phyloP scores from a whole-genome alignment of 176 grass and related monocot genomes.

The Rhynchospora tenuis region DNA sequence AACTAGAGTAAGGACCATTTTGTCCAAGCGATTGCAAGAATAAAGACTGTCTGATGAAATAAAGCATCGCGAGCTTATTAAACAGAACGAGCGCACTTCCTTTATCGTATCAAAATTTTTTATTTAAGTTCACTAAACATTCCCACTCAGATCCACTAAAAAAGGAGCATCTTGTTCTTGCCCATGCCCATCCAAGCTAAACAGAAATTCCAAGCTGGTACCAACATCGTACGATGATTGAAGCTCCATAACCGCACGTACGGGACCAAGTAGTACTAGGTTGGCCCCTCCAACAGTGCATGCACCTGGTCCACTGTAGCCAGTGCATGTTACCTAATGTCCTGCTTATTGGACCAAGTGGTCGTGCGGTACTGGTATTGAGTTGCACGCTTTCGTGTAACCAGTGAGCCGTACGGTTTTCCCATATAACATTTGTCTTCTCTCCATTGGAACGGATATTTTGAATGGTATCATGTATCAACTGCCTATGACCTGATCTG shows the following conservation, averaged over 20 bases:
- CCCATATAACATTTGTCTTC: no score
- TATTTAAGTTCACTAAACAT: neutral
- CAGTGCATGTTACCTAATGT: neutral
- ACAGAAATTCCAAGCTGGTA: no score
- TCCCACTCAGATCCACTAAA: neutral
- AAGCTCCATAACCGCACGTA: neutral
- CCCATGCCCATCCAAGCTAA: no score
- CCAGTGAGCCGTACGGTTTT: no score
- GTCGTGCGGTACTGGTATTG: neutral
- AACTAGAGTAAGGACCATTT: no score
- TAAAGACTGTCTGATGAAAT: no score
- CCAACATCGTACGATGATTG: neutral
- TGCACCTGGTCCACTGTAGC: neutral
- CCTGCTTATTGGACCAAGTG: neutral
- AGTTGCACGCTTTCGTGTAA: neutral
- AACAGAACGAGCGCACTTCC: neutral
- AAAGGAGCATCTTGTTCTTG: neutral
- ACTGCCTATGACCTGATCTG: no score
- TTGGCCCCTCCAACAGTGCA: neutral
- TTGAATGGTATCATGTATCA: no score
- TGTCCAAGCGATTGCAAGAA: no score
- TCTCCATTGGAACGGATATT: no score
- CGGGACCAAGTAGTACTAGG: neutral
- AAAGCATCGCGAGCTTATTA: neutral
- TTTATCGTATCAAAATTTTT: neutral